A percentile compares a stretch with the other conserved stretches of the same genome.
These are phyloP conservation scores for Vinca minor DNA, from an alignment of 257 asterid species.

Conservation along the genomic window DNA sequence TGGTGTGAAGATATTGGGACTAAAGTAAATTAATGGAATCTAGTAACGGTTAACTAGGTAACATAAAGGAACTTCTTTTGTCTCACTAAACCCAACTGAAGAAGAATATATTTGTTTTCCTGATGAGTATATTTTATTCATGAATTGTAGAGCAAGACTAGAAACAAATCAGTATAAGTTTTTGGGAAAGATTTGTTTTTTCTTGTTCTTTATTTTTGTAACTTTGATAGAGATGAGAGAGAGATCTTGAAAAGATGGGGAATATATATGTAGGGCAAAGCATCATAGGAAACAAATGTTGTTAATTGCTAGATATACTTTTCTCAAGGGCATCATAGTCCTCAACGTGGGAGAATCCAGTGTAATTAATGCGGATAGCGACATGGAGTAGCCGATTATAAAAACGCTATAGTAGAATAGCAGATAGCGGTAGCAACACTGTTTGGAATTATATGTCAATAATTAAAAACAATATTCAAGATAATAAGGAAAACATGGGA, in stretches of 20 bases:
- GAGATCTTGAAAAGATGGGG: not conserved
- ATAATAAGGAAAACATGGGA: no score
- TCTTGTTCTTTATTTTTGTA: not conserved
- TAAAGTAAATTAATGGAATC: not conserved
- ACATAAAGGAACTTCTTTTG: not conserved
- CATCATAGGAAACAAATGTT: not conserved
- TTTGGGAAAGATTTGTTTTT: not conserved
- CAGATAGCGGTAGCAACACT: no score
- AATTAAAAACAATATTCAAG: no score
- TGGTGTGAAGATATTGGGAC: not conserved
- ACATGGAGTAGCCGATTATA: no score
- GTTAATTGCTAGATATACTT: not conserved
- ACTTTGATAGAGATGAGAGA: not conserved
- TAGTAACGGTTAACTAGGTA: not conserved
- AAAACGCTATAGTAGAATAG: no score
- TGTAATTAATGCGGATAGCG: no score
- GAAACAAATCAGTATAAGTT: not conserved
- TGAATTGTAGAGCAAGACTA: not conserved
- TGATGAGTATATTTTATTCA: not conserved
- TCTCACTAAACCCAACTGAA: not conserved
- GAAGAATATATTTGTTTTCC: not conserved
- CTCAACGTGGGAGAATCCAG: slow-evolving; percentile 9
- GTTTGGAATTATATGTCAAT: no score
- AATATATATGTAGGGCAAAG: not conserved
- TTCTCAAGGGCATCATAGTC: slow-evolving; percentile 3